A percentile compares a stretch with the other conserved stretches of the same genome.
These are phyloP conservation scores for Jatropha curcas DNA, from an alignment of 345 rosid species.

Conservation along the genomic window DNA sequence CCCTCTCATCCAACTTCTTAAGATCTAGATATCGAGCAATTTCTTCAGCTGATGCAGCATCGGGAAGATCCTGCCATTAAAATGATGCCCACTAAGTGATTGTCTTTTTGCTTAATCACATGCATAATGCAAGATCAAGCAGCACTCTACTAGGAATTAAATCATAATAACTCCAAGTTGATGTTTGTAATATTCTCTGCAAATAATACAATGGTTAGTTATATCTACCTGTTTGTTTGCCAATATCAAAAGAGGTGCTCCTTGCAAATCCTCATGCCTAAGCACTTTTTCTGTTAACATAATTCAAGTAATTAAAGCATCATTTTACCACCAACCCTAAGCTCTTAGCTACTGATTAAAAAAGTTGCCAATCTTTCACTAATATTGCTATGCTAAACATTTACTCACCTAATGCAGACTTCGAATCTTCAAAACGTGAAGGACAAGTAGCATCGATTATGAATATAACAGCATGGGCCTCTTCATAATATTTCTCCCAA, in stretches of 20 bases:
- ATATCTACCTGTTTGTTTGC: constrained; percentile 88
- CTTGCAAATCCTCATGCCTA: constrained; percentile 93
- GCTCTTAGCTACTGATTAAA: neutral
- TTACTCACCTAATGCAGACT: constrained; percentile 79
- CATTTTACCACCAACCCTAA: constrained; percentile 1
- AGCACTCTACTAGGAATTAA: neutral
- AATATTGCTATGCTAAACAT: neutral
- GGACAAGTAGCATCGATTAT: constrained; percentile 94
- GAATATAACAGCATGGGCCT: constrained; percentile 90
- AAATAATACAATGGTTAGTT: neutral
- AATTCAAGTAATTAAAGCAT: constrained; percentile 8
- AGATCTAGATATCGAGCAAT: constrained; percentile 81
- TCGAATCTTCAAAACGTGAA: constrained; percentile 92
- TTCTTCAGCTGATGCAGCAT: constrained; percentile 85
- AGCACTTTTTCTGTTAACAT: constrained; percentile 74
- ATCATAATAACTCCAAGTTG: neutral
- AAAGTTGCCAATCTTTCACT: constrained; percentile 3
- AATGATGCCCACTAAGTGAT: constrained; percentile 10
- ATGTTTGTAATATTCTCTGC: neutral
- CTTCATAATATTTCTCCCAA: constrained; percentile 99
- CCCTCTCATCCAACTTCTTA: constrained; percentile 90
- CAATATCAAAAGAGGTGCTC: constrained; percentile 87
- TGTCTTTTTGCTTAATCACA: neutral
- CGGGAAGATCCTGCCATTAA: constrained; percentile 75
- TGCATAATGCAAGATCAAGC: neutral